A percentile compares a stretch with the other conserved stretches of the same genome.
phyloP scores from a whole-genome alignment of 2,329 filamentous ascomycete genomes.

The Cladophialophora carrionii region DNA sequence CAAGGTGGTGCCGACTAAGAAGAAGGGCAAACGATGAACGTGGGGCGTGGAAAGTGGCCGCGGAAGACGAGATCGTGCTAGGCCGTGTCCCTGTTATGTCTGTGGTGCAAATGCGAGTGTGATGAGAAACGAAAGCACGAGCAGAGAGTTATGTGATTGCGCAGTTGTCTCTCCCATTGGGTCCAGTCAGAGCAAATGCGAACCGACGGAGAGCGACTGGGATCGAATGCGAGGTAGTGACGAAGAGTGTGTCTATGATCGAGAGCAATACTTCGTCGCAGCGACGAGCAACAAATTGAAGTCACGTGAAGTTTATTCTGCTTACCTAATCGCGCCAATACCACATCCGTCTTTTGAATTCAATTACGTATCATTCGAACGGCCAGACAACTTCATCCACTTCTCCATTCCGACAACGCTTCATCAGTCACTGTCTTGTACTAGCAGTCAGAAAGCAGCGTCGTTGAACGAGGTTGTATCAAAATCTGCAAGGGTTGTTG shows the following conservation, averaged over 20 bases:
- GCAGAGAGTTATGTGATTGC: background rate
- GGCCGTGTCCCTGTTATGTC: background rate
- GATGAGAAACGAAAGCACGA: constrained; percentile 7
- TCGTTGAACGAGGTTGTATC: background rate
- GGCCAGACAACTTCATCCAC: background rate
- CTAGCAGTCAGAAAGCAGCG: background rate
- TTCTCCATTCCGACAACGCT: background rate
- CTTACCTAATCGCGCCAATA: background rate
- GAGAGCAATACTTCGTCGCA: too few relatives aligned
- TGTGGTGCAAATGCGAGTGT: background rate
- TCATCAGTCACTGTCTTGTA: background rate
- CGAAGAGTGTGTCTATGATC: too few relatives aligned
- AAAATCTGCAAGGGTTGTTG: background rate
- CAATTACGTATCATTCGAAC: background rate
- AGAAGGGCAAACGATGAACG: constrained; percentile 72
- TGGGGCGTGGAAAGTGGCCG: background rate
- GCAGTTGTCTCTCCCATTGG: background rate
- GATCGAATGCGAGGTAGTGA: background rate
- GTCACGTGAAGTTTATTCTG: background rate
- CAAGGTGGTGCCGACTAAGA: constrained; percentile 88
- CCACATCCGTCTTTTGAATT: background rate
- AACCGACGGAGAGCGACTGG: background rate
- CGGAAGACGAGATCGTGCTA: background rate
- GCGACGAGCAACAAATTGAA: background rate
- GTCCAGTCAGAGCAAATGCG: background rate